Conservation (phyloP, 495 filamentous ascomycete species). For the Penicillium fimorum region DNA sequence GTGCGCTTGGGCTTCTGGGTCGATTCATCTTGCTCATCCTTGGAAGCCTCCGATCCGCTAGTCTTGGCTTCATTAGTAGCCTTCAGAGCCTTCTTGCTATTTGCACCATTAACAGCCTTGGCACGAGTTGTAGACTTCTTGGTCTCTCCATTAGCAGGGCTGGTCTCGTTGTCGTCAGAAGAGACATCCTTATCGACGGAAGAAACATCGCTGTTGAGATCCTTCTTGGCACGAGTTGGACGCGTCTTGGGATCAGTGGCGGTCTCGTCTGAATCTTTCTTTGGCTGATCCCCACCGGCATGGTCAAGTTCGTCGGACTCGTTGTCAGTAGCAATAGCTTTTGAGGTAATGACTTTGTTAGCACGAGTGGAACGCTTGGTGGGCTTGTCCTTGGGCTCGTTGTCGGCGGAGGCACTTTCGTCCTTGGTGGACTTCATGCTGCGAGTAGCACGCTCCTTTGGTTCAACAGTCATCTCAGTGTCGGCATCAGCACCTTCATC, state of each 20-base stretch:
- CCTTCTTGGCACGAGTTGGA: neutral
- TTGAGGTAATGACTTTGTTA: neutral
- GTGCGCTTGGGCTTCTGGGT: conserved; percentile 1
- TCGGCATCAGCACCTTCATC: neutral
- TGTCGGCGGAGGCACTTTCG: neutral
- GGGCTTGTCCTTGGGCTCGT: neutral
- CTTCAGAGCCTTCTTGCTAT: neutral
- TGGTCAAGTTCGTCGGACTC: neutral
- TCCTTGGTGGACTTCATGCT: neutral
- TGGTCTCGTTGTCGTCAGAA: neutral
- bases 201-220: neutral
- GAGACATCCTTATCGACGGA: neutral
- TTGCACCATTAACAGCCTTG: neutral
- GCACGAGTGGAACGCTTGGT: neutral
- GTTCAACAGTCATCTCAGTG: neutral
- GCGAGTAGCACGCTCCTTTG: neutral
- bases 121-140: neutral
- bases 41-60: neutral
- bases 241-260: neutral
- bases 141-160: neutral
- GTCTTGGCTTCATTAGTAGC: neutral
- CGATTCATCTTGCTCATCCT: neutral
- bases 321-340: neutral
- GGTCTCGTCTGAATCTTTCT: neutral
- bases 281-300: neutral